phyloP scores from a whole-genome alignment of 164 flowering plant genomes.

The Tetracentron sinense region DNA sequence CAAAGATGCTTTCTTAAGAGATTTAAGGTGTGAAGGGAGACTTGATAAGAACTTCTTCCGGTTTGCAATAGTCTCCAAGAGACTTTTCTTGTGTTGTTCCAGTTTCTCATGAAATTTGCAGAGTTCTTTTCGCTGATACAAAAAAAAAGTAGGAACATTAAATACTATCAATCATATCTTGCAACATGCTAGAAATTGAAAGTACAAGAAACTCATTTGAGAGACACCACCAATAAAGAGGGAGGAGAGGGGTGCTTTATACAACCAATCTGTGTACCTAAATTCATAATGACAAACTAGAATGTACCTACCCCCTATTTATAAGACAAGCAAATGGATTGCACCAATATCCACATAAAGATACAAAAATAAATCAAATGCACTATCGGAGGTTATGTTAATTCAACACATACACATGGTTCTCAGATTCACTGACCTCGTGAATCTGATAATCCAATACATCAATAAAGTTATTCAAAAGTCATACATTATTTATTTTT shows the following conservation, averaged over 20 bases:
- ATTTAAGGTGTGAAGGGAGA: slow-evolving; percentile 93
- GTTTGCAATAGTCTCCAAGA: slow-evolving; percentile 68
- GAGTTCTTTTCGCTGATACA: slow-evolving; percentile 84
- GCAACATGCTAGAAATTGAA: not conserved
- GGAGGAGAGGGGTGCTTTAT: too few species aligned
- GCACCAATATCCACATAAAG: too few species aligned
- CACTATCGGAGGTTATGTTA: too few species aligned
- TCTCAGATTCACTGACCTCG: too few species aligned
- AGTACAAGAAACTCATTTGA: not conserved
- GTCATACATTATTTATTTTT: too few species aligned
- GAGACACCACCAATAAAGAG: too few species aligned
- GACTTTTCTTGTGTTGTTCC: slow-evolving; percentile 66
- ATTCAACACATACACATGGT: too few species aligned
- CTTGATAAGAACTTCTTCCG: slow-evolving; percentile 89
- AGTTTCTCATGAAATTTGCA: slow-evolving; percentile 69
- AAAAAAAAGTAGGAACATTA: not conserved
- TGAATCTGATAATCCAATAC: too few species aligned
- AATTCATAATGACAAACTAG: not conserved
- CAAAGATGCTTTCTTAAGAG: slow-evolving; percentile 94
- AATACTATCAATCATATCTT: not conserved
- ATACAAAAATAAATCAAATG: too few species aligned
- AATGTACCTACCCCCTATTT: too few species aligned
- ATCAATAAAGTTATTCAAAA: too few species aligned
- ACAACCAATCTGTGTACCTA: not conserved
- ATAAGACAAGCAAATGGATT: too few species aligned